These are phyloP conservation scores for Fusarium sp. DNA, from an alignment of 2,329 filamentous ascomycete species.

Conservation along the genomic window DNA sequence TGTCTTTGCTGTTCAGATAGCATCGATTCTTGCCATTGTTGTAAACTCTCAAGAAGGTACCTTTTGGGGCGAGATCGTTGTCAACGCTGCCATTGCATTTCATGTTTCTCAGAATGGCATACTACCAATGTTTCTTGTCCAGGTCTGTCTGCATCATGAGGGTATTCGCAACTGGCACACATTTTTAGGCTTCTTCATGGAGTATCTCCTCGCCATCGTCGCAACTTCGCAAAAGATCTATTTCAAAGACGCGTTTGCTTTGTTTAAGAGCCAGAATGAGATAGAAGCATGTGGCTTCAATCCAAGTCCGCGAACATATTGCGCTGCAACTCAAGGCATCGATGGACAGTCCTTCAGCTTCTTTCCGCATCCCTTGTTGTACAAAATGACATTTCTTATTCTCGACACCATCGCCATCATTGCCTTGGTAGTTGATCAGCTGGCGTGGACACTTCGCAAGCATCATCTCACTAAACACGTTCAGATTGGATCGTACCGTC, in stretches of 20 bases:
- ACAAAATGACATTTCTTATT: constrained; percentile 50
- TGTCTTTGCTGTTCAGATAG: constrained; percentile 51
- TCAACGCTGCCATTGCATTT: constrained; percentile 49
- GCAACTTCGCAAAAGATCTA: constrained; percentile 48
- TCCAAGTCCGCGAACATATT: constrained; percentile 51
- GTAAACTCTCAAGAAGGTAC: constrained; percentile 52
- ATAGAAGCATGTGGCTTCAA: constrained; percentile 47
- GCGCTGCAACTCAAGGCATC: constrained; percentile 46
- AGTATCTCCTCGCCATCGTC: constrained; percentile 50
- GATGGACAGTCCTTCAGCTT: constrained; percentile 47
- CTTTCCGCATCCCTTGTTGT: constrained; percentile 49
- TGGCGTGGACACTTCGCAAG: constrained; percentile 49
- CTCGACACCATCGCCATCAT: constrained; percentile 49
- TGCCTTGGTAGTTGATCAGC: constrained; percentile 46
- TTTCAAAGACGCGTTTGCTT: constrained; percentile 46
- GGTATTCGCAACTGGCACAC: constrained; percentile 53
- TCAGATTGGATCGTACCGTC: constrained; percentile 43
- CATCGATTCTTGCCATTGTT: constrained; percentile 51
- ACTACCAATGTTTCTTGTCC: constrained; percentile 49
- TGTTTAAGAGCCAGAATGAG: constrained; percentile 46
- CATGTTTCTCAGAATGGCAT: constrained; percentile 50
- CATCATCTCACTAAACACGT: constrained; percentile 45
- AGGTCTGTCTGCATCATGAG: constrained; percentile 50
- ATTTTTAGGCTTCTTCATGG: constrained; percentile 50
- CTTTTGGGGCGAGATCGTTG: constrained; percentile 51